Base-by-base conservation (phyloP, 2,329 filamentous ascomycete species). In the Aspergillus sergii region DNA sequence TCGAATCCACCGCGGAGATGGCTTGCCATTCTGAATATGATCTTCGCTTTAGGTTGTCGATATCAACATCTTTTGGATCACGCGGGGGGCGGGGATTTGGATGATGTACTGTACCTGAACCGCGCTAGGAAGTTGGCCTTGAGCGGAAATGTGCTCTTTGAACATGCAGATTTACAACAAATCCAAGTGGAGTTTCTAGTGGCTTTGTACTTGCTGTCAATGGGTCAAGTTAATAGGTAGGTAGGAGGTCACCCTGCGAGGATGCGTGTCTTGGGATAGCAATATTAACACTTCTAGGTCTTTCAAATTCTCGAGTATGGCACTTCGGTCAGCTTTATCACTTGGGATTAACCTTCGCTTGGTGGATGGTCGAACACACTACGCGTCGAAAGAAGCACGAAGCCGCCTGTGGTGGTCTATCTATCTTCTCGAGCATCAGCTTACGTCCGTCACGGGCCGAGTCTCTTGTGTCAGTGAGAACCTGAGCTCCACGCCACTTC, bases 11-110 rank as follows among this genome's bases (percentile, higher is more conserved):
- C 73, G 0, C 66, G 64, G 28, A 74, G 75, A 61, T 80, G 78
- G 78, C 70, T 81, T 6, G 78, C 79, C 1, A 78, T 81, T n/a
- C 60, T 82, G 58, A 82, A 82, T 60, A 73, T 82, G 70, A 75
- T 82, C n/a, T 79, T 82, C 58, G 80, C 80, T 6, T 78, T 82
- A 60, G 78, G 76, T 2, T 79, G 78, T 62, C 75, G 74, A 36
- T 77, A 80, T 62, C 75, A 73, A 23, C 75, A 74, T n/a, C 67
- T 79, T 8, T 68, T 72, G 19, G 66, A 77, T 39, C 66, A 68
- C 19, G 32, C 48, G 10, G 32, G 23, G 11, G 66, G 66, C 1
- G 36, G 39, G 2, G 73, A 75, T 39, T 69, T 73, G n/a, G 72
- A 80, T 58, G 77, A 80, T 48, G 62, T 78, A 34, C 63, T 79